These are phyloP conservation scores for Endogone sp. DNA, from an alignment of 192 early-diverging fungal species.

Conservation along the genomic window DNA sequence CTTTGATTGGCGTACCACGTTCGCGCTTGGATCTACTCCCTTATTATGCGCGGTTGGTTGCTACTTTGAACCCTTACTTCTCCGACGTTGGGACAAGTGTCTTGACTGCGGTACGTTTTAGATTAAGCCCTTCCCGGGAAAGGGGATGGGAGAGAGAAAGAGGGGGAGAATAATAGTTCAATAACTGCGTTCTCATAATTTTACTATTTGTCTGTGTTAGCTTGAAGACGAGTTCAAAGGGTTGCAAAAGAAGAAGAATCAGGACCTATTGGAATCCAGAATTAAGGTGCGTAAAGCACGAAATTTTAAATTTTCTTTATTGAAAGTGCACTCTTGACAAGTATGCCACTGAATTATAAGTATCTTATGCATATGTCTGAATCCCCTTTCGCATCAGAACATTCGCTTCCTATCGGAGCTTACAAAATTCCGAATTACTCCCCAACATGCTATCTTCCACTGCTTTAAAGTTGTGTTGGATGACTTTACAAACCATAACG, in stretches of 20 bases:
- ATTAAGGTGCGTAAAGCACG: slow-evolving; percentile 49
- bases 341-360: slow-evolving; percentile 2
- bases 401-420: slow-evolving; percentile 87
- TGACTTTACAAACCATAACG: slow-evolving; percentile 76
- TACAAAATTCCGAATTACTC: slow-evolving; percentile 88
- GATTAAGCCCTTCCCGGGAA: background rate
- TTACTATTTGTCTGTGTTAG: slow-evolving; percentile 17
- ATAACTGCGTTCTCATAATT: background rate
- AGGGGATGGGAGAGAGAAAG: no score
- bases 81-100: slow-evolving; percentile 79
- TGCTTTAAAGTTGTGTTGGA: slow-evolving; percentile 84
- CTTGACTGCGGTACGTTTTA: slow-evolving; percentile 51
- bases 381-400: slow-evolving; percentile 38
- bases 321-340: no score
- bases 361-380: background rate
- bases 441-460: slow-evolving; percentile 76
- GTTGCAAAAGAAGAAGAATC: slow-evolving; percentile 68
- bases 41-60: slow-evolving; percentile 87
- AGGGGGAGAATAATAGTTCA: background rate
- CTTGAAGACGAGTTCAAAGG: slow-evolving; percentile 70
- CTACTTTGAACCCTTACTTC: slow-evolving; percentile 80
- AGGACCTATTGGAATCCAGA: slow-evolving; percentile 69
- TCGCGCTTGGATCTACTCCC: slow-evolving; percentile 82
- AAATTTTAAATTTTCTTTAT: no score
- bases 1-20: slow-evolving; percentile 75